Conservation (phyloP, 257 asterid genomes). For the Przewalskia tangutica region DNA sequence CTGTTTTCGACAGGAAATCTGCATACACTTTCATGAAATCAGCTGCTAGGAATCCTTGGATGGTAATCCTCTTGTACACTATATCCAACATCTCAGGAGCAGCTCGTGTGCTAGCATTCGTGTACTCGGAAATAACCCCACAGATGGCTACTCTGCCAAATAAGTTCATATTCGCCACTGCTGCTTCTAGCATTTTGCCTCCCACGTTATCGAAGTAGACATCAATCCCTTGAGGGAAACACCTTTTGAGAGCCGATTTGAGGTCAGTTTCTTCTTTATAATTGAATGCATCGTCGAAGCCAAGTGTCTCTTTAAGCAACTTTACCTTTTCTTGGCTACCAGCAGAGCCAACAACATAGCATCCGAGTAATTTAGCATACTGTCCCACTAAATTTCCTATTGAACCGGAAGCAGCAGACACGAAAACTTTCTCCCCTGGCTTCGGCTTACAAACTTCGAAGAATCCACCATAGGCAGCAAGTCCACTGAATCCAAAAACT, state of each 20-base stretch:
- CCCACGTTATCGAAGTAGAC: constrained; percentile 78
- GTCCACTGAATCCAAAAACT: constrained; percentile 48
- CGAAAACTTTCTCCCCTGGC: constrained; percentile 59
- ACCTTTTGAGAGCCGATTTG: constrained; percentile 46
- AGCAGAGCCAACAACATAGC: constrained; percentile 68
- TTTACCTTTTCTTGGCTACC: constrained; percentile 50
- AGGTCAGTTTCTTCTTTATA: constrained; percentile 61
- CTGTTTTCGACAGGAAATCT: constrained; percentile 34
- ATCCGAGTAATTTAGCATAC: constrained; percentile 58
- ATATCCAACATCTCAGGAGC: constrained; percentile 41
- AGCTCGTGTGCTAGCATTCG: constrained; percentile 19
- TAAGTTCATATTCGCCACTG: constrained; percentile 44
- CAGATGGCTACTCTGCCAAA: constrained; percentile 63
- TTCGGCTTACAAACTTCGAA: constrained; percentile 53
- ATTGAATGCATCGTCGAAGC: constrained; percentile 81
- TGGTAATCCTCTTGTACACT: constrained; percentile 47
- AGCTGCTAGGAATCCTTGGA: constrained; percentile 51
- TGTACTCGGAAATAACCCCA: constrained; percentile 64
- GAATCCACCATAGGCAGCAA: constrained; percentile 68
- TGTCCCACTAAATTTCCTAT: constrained; percentile 73
- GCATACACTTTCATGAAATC: constrained; percentile 32
- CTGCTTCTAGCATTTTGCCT: constrained; percentile 63
- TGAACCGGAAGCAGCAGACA: constrained; percentile 78
- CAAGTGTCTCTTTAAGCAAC: constrained; percentile 50
- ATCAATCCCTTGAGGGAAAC: constrained; percentile 66